Percentiles rank a stretch among this genome's conserved stretches.
Conservation (phyloP, 2,329 filamentous ascomycete genomes). For the Zymoseptoria tritici region DNA sequence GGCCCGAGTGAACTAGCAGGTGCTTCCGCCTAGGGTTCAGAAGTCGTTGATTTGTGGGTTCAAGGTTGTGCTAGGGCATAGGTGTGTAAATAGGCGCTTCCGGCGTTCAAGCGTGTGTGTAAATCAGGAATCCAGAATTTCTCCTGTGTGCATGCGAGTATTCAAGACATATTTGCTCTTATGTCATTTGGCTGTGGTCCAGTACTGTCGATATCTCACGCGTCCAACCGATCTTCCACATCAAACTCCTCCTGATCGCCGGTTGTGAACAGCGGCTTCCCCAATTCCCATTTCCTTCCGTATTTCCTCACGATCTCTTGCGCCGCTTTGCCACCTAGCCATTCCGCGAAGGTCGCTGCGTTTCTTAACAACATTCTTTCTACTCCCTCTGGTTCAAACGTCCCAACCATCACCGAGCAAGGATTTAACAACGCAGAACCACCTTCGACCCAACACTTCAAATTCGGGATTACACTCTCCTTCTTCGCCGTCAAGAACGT, state of each 20-base stretch:
- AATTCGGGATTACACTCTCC: conserved; percentile 8
- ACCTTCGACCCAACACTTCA: conserved; percentile 13
- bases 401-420: conserved; percentile 15
- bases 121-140: conserved; percentile 4
- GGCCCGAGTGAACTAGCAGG: conserved; percentile 24
- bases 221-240: conserved; percentile 4
- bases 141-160: neutral
- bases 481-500: conserved; percentile 19
- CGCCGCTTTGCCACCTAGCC: conserved; percentile 8
- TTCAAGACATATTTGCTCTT: neutral
- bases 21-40: conserved; percentile 12
- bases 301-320: conserved; percentile 12
- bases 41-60: neutral
- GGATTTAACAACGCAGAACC: conserved; percentile 17
- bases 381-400: neutral
- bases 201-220: neutral
- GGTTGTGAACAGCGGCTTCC: conserved; percentile 14
- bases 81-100: conserved; percentile 8
- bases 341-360: no score
- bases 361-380: no score
- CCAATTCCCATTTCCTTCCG: conserved; percentile 13
- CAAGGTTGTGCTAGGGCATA: neutral
- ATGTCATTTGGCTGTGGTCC: neutral
- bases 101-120: conserved; percentile 8
- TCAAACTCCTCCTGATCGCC: conserved; percentile 13